Conservation (phyloP, 1,139 yeast genomes). For the Hemisphaericaspora xylofermentans region DNA sequence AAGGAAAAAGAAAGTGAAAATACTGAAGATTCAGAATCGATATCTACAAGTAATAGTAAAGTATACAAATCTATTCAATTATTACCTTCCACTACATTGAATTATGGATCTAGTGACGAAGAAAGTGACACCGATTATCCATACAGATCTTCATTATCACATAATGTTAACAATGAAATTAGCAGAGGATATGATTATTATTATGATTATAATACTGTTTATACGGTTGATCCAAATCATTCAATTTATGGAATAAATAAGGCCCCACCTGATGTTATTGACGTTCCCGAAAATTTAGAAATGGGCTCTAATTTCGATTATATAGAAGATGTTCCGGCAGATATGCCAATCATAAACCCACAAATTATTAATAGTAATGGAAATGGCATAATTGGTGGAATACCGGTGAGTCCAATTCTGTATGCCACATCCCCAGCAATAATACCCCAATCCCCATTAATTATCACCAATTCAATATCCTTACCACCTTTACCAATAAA, state of each 20-base stretch:
- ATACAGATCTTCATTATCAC: slow-evolving; percentile 64
- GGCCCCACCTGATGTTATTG: slow-evolving; percentile 41
- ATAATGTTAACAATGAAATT: slow-evolving; percentile 64
- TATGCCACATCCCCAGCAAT: slow-evolving; percentile 4
- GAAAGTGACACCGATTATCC: slow-evolving; percentile 57
- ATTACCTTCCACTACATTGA: slow-evolving; percentile 79
- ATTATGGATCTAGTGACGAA: slow-evolving; percentile 76
- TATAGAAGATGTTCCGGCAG: slow-evolving; percentile 19
- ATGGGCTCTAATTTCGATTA: slow-evolving; percentile 43
- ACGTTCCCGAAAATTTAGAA: slow-evolving; percentile 45
- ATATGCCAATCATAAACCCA: slow-evolving; percentile 26
- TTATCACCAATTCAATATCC: slow-evolving; percentile 3
- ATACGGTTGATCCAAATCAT: slow-evolving; percentile 56
- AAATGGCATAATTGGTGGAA: background rate
- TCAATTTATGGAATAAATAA: slow-evolving; percentile 34
- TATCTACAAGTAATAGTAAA: slow-evolving; percentile 27
- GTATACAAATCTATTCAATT: slow-evolving; percentile 60
- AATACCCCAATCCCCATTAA: slow-evolving; percentile 11
- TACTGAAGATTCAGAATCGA: slow-evolving; percentile 30
- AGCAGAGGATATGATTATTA: slow-evolving; percentile 77
- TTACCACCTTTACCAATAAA: slow-evolving; percentile 6
- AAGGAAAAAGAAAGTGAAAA: slow-evolving; percentile 15
- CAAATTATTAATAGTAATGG: slow-evolving; percentile 17
- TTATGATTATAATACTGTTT: slow-evolving; percentile 86
- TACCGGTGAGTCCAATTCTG: slow-evolving; percentile 5